Conservation (phyloP, 2,329 filamentous ascomycete species). For the Lizonia empirigonia region DNA sequence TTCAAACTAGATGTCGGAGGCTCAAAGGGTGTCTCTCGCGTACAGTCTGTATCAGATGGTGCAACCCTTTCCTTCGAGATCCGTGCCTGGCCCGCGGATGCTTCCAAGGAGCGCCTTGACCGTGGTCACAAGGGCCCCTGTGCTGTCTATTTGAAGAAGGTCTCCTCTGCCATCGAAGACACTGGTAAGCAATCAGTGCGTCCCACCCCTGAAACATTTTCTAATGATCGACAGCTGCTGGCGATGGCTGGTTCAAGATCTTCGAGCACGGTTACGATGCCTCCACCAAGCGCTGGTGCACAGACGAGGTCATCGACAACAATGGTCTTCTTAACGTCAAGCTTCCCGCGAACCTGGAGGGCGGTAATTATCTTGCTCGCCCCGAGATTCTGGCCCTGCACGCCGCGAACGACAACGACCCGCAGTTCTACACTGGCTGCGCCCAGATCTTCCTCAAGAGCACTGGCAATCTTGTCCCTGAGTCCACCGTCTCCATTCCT, state of each 20-base stretch:
- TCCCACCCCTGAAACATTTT: too few relatives aligned
- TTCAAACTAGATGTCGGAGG: slow-evolving; percentile 54
- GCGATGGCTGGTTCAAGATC: slow-evolving; percentile 79
- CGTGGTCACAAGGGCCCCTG: slow-evolving; percentile 70
- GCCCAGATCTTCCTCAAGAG: slow-evolving; percentile 70
- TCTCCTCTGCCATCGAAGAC: slow-evolving; percentile 62
- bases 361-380: slow-evolving; percentile 73
- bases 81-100: slow-evolving; percentile 64
- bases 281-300: slow-evolving; percentile 67
- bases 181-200: slow-evolving; percentile 36
- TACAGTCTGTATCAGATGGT: slow-evolving; percentile 56
- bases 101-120: slow-evolving; percentile 63
- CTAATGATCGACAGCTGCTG: slow-evolving; percentile 43
- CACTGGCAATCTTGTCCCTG: slow-evolving; percentile 54
- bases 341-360: slow-evolving; percentile 65
- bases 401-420: slow-evolving; percentile 57
- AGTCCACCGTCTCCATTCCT: slow-evolving; percentile 67
- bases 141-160: slow-evolving; percentile 74
- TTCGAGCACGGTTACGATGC: slow-evolving; percentile 71
- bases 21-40: slow-evolving; percentile 55
- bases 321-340: slow-evolving; percentile 67
- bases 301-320: slow-evolving; percentile 68
- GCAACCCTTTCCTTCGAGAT: slow-evolving; percentile 70
- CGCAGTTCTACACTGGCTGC: slow-evolving; percentile 77
- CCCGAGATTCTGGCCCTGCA: slow-evolving; percentile 74